phyloP scores from a whole-genome alignment of 139 green algal species.

The Axilococcus clingmanii region DNA sequence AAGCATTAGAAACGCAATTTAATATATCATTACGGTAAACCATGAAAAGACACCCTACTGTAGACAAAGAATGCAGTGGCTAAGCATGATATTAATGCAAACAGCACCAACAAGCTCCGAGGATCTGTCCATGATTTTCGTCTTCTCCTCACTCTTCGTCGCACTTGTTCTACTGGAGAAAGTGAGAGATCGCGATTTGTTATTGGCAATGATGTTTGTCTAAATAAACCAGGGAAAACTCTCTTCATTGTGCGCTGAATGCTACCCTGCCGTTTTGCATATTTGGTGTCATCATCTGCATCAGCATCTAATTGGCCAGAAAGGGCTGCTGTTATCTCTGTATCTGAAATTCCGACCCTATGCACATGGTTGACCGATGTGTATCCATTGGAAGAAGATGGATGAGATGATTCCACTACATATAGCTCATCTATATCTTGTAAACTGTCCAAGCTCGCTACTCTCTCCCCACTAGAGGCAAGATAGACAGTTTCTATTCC shows the following conservation, averaged over 20 bases:
- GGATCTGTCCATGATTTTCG: constrained; percentile 13
- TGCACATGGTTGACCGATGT: background rate
- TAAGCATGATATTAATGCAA: constrained; percentile 35
- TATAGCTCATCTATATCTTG: constrained; percentile 84
- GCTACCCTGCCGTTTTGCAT: constrained; percentile 28
- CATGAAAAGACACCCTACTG: constrained; percentile 10
- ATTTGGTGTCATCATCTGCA: constrained; percentile 46
- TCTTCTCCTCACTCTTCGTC: constrained; percentile 15
- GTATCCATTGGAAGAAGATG: background rate
- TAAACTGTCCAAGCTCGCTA: constrained; percentile 61
- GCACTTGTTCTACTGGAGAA: constrained; percentile 6
- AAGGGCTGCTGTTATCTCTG: background rate
- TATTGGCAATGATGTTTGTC: constrained; percentile 31
- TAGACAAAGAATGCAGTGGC: constrained; percentile 39
- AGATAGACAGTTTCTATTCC: constrained; percentile 55
- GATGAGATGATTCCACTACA: constrained; percentile 50
- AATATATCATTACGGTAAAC: background rate
- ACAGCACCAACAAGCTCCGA: constrained; percentile 28
- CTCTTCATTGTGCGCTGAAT: constrained; percentile 51
- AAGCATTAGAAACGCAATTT: constrained; percentile 31
- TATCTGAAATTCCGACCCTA: background rate
- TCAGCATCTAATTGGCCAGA: constrained; percentile 7
- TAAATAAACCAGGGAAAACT: constrained; percentile 53
- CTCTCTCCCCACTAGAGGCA: constrained; percentile 57
- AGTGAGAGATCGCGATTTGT: constrained; percentile 29